Evolutionary conservation across 2,329 filamentous ascomycete species (phyloP).

Genomic region (Bimuria novae-zelandiae): DNA sequence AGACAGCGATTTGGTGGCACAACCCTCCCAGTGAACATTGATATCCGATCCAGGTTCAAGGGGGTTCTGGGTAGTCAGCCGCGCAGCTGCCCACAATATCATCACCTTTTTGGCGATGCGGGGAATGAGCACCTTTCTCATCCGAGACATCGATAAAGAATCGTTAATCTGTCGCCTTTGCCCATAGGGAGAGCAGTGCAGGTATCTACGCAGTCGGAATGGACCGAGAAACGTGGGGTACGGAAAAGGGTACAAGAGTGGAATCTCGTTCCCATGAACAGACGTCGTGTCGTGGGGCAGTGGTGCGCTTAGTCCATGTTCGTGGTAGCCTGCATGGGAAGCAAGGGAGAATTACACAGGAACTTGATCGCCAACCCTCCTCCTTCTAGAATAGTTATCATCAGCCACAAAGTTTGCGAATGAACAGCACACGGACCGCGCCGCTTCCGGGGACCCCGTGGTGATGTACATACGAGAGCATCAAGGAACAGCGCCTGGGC

Average conservation of each 20-base stretch:
- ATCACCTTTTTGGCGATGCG: slow-evolving; percentile 3
- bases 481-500: slow-evolving; percentile 8
- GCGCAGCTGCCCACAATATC: background rate
- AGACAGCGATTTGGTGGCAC: slow-evolving; percentile 13
- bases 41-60: slow-evolving; percentile 4
- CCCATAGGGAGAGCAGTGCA: slow-evolving; percentile 26
- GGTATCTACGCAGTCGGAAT: slow-evolving; percentile 14
- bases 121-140: slow-evolving; percentile 9
- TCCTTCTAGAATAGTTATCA: slow-evolving; percentile 17
- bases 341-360: slow-evolving; percentile 26
- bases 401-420: slow-evolving; percentile 6
- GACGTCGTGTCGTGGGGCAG: slow-evolving; percentile 19
- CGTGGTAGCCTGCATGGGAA: slow-evolving; percentile 22
- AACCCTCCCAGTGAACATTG: no score
- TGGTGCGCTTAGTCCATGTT: slow-evolving; percentile 12
- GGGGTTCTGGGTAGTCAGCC: slow-evolving; percentile 2
- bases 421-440: slow-evolving; percentile 11
- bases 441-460: slow-evolving; percentile 11
- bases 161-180: slow-evolving; percentile 20
- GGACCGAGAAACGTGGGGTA: slow-evolving; percentile 28
- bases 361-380: background rate
- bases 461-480: slow-evolving; percentile 13
- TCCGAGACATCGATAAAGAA: slow-evolving; percentile 10
- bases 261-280: slow-evolving; percentile 3
- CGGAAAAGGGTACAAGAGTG: slow-evolving; percentile 19